Percentiles rank a stretch among this genome's conserved stretches.
Evolutionary conservation across 441 rosid species (phyloP).

Genomic region (Theobroma grandiflorum): DNA sequence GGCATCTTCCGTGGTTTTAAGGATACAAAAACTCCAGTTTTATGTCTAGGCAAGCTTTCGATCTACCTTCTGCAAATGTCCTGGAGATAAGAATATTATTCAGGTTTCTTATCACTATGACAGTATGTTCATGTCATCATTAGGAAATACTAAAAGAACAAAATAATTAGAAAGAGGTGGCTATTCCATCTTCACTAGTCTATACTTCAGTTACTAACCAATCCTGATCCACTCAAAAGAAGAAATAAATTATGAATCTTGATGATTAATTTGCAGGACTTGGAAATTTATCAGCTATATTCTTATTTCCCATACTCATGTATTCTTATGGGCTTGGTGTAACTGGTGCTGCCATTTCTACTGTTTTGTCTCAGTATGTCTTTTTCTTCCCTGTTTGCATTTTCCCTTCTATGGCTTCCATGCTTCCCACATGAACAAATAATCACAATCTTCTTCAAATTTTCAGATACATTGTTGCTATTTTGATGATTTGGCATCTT

Average conservation of each 20-base stretch:
- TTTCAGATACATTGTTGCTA: conserved; percentile 71
- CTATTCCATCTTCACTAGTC: conserved; percentile 8
- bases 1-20: conserved; percentile 96
- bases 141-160: not conserved
- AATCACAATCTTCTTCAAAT: conserved; percentile 1
- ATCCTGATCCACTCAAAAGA: not conserved
- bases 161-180: not conserved
- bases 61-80: conserved; percentile 20
- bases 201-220: not conserved
- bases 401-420: conserved; percentile 4
- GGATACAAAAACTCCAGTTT: conserved; percentile 86
- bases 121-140: not conserved
- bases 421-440: not conserved
- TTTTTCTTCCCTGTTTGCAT: conserved; percentile 33
- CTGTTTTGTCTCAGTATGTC: conserved; percentile 80
- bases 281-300: conserved; percentile 75
- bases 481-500: conserved; percentile 65
- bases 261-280: conserved; percentile 55
- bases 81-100: not conserved
- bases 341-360: conserved; percentile 84
- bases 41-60: conserved; percentile 71
- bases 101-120: not conserved
- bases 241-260: conserved; percentile 16
- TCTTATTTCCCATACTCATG: conserved; percentile 77
- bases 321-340: conserved; percentile 76